Base-by-base conservation (phyloP, 2,329 filamentous ascomycete genomes). In the Aspergillus felis region DNA sequence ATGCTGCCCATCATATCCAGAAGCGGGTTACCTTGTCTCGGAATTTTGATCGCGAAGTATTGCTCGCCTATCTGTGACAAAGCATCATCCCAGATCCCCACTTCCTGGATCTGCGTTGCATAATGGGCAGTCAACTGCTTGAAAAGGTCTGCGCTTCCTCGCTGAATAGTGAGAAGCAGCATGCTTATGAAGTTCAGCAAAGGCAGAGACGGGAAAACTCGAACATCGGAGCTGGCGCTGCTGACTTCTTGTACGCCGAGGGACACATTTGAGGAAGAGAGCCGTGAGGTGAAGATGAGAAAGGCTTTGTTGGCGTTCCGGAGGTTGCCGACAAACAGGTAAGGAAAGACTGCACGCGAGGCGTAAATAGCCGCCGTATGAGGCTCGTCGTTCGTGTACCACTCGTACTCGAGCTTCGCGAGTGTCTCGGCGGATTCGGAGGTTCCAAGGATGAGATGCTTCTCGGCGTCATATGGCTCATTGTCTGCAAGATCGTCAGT, bases 1-100 rank as follows among this genome's bases (percentile, higher is more conserved):
- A 99, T 85, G 61, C 87, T 92, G 50, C 92, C 92, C 90, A 99
- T 95, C 92, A 99, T 97, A 72, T 99, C 94, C 76, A 97, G 86
- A 74, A 99, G 80, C 3, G 92, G 92, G 74, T 97, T 97, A 62
- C 88, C 89, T 79, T 96, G 91, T 68, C 89, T 84, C 50, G 92
- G 93, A 70, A 92, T 88, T 78, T 87, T 85, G 72, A 99, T 95
- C 38, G 87, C 87, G 77, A 99, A 99, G 80, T 97, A 99, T 85
- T 96, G 92, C 79, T 99, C 93, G 51, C 89, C 93, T 67, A 99
- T 87, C 74, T 91, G 87, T 66, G 92, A 88, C 59, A 99, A 78
- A 25, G 91, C 83, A 71, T 91, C 92, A 35, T 87, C 85, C 93
- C 93, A 97, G 12, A 82, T 81, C 4, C 84, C 85, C 1, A 86